Base-by-base conservation (phyloP, 441 rosid species). In the Pelargonium australe region DNA sequence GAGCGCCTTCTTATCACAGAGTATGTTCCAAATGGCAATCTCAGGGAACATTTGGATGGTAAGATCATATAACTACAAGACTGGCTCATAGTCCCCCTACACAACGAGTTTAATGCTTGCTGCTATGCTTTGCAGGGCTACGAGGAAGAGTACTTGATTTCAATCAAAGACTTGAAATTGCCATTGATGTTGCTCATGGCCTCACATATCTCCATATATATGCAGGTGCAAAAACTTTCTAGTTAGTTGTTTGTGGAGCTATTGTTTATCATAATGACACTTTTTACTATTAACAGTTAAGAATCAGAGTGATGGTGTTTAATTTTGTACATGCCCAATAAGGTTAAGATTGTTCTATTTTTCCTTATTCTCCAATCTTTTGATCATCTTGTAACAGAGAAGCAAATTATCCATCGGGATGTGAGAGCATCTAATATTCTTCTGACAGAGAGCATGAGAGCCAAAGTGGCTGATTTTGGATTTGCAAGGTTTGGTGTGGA, bases 31-130 rank as follows among this genome's bases (percentile, higher is more conserved):
- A 95, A 95, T 74, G 97, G 99, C 63, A 89, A 95, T 77, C 92
- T 95, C 45, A 85, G 99, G 74, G 99, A 89, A 47, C 97, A 90
- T 79, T 80, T 95, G 82, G 97, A 95, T 85, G 96, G 99, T 94
- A 83, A 86, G 89, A 68, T 72, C 68, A 23, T 68, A 63, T 57
- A 14, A 17, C 43, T 13, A 8, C 4, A 41, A 51, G 47, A 11
- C 5, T 5, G 5, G 10, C 40, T 8, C 70, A 62, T 66, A 58
- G 68, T 16, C 23, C 68, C 23, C 68, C 34, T 45, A 57, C 65
- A 70, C 19, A 44, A 72, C 47, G 20, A 34, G 71, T 28, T 72
- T 41, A 20, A 37, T 4, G 37, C 40, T 45, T 41, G 6, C 70
- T 53, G 41, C 64, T 70, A 67, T 28, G 69, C 10, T 43, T 68